These are phyloP conservation scores for Echites panduratus DNA, from an alignment of 257 asterid genomes.

Conservation along the genomic window DNA sequence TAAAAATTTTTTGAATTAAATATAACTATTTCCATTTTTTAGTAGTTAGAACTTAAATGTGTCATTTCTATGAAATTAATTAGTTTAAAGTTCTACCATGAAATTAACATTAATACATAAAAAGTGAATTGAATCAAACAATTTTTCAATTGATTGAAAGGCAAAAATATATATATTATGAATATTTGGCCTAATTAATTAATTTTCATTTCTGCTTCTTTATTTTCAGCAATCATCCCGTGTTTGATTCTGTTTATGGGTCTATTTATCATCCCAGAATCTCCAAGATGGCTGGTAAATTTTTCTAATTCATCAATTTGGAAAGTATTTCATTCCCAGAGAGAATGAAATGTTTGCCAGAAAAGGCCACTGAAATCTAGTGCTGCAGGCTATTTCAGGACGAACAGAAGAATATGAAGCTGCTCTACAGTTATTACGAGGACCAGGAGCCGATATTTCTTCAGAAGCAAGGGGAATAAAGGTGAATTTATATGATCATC, in stretches of 20 bases:
- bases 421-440: slow-evolving; percentile 70
- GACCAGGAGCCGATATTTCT: slow-evolving; percentile 56
- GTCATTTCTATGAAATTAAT: too few species aligned
- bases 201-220: background rate
- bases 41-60: too few species aligned
- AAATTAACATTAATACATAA: too few species aligned
- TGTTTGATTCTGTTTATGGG: slow-evolving; percentile 30
- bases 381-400: slow-evolving; percentile 68
- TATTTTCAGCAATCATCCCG: slow-evolving; percentile 22
- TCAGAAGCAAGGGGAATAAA: slow-evolving; percentile 54
- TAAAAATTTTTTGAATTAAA: background rate
- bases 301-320: too few species aligned
- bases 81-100: too few species aligned
- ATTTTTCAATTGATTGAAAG: too few species aligned
- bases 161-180: too few species aligned
- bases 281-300: slow-evolving; percentile 91
- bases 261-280: slow-evolving; percentile 74
- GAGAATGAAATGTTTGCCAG: too few species aligned
- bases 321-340: too few species aligned
- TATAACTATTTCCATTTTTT: too few species aligned
- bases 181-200: too few species aligned
- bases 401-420: slow-evolving; percentile 53
- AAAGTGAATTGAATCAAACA: too few species aligned
- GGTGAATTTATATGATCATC: slow-evolving; percentile 18
- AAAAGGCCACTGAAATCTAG: background rate